Percentiles rank a stretch among this genome's conserved stretches.
These are phyloP conservation scores for Polytolypa hystricis DNA, from an alignment of 2,329 filamentous ascomycete genomes.

Conservation along the genomic window DNA sequence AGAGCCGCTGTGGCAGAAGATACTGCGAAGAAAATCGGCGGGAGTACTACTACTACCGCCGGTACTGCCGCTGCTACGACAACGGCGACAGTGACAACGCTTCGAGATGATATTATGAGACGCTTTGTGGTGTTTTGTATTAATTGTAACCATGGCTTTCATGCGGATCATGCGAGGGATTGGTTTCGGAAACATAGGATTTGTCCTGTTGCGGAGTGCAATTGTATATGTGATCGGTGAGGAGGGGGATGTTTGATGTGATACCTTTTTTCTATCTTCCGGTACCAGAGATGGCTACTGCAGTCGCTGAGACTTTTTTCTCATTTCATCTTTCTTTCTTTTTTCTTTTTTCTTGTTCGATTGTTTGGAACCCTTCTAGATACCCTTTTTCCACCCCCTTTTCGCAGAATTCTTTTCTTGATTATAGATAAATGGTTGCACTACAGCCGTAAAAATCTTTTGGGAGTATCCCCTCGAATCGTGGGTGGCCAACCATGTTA, in stretches of 20 bases:
- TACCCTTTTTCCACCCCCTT: no score
- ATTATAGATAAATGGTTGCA: no score
- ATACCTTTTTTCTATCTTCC: no score
- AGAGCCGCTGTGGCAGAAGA: constrained; percentile 26
- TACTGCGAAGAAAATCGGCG: constrained; percentile 11
- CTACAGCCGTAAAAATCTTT: no score
- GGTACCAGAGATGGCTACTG: no score
- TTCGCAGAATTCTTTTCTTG: no score
- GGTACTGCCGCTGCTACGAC: background rate
- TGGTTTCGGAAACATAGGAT: constrained; percentile 48
- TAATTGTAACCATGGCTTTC: constrained; percentile 52
- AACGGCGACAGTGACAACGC: no score
- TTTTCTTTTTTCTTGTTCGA: background rate
- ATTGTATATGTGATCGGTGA: constrained; percentile 38
- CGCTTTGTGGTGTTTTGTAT: constrained; percentile 51
- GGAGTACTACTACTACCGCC: constrained; percentile 4
- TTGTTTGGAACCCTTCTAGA: no score
- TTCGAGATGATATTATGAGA: constrained; percentile 37
- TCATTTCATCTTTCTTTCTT: background rate
- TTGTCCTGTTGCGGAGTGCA: constrained; percentile 46
- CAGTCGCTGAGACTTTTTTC: background rate
- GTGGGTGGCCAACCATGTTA: no score
- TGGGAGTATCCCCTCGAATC: no score
- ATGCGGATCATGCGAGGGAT: constrained; percentile 50
- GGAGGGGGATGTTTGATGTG: background rate